phyloP scores from a whole-genome alignment of 2,329 filamentous ascomycete genomes.

The Neopestalotiopsis sp. region DNA sequence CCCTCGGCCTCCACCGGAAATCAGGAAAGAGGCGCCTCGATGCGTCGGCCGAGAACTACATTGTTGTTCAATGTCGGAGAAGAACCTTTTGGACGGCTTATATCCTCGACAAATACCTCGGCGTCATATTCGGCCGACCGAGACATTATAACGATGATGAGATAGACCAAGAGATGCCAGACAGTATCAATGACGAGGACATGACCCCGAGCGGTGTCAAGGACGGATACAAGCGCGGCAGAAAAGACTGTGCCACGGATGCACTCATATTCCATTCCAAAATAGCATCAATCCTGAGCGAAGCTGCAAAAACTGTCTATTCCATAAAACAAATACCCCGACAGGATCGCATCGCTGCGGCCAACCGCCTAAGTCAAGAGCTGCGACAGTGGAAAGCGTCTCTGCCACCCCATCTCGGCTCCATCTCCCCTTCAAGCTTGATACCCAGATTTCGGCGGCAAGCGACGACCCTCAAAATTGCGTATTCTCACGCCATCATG shows the following conservation, averaged over 20 bases:
- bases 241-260: conserved; percentile 55
- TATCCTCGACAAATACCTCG: conserved; percentile 65
- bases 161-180: conserved; percentile 65
- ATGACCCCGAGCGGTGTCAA: conserved; percentile 49
- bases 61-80: conserved; percentile 54
- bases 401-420: conserved; percentile 48
- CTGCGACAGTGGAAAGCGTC: conserved; percentile 44
- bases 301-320: conserved; percentile 35
- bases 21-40: conserved; percentile 21
- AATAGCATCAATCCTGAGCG: conserved; percentile 12
- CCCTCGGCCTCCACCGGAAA: conserved; percentile 46
- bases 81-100: conserved; percentile 68
- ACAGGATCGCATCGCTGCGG: conserved; percentile 41
- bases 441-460: conserved; percentile 53
- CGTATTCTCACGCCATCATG: conserved; percentile 60
- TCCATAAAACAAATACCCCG: conserved; percentile 40
- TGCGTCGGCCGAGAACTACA: conserved; percentile 40
- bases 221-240: conserved; percentile 26
- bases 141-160: conserved; percentile 66
- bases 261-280: conserved; percentile 49
- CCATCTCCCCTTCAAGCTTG: conserved; percentile 48
- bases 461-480: conserved; percentile 57
- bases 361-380: conserved; percentile 41
- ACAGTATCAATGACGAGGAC: conserved; percentile 60
- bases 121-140: conserved; percentile 66